Conservation (phyloP, 2,329 filamentous ascomycete genomes). For the Exophiala mesophila region DNA sequence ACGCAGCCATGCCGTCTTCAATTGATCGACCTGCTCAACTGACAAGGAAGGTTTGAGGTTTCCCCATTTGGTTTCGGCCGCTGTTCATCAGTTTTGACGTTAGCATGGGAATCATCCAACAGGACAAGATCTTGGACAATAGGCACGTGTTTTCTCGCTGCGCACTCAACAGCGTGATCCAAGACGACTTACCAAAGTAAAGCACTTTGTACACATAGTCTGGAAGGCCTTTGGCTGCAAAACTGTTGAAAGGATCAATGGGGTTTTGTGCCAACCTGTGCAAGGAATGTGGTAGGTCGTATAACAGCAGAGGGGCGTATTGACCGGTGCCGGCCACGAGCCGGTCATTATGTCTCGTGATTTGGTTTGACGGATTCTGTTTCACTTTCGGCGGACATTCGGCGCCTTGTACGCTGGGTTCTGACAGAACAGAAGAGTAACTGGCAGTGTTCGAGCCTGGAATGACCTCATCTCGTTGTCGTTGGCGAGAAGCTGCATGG, state of each 20-base stretch:
- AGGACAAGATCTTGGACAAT: background rate
- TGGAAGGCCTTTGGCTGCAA: background rate
- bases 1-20: slow-evolving; percentile 6
- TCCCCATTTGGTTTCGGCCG: slow-evolving; percentile 1
- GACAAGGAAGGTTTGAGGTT: background rate
- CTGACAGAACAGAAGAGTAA: background rate
- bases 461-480: background rate
- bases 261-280: background rate
- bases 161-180: no score
- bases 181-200: background rate
- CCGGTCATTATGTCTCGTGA: background rate
- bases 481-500: background rate
- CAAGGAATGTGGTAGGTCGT: background rate
- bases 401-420: background rate
- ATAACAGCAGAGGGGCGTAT: no score
- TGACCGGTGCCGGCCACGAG: background rate
- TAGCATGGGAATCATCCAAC: background rate
- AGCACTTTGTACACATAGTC: slow-evolving; percentile 1
- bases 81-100: background rate
- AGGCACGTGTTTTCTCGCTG: background rate
- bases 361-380: background rate
- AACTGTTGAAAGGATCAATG: background rate
- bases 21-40: background rate
- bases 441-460: background rate
- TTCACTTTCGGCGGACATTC: background rate